Evolutionary conservation across 139 green algal genomes (phyloP).

Genomic region (Axilococcus clingmanii): DNA sequence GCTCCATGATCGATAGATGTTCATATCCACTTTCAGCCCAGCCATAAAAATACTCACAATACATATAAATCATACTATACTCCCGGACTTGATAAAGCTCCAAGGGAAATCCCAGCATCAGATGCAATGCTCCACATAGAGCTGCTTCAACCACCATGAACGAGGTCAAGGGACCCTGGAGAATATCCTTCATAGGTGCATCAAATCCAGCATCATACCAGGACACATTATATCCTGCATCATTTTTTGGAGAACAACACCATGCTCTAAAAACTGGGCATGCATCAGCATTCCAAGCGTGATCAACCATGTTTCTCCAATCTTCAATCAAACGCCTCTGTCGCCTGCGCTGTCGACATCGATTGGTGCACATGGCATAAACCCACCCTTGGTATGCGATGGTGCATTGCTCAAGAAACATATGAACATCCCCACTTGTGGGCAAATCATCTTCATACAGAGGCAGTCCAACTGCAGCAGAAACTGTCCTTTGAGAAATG

Average conservation of each 20-base stretch:
- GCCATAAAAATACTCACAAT: slow-evolving; percentile 35
- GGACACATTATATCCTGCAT: slow-evolving; percentile 20
- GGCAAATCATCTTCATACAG: background rate
- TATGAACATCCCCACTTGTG: slow-evolving; percentile 22
- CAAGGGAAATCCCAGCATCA: slow-evolving; percentile 72
- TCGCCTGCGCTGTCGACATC: slow-evolving; percentile 48
- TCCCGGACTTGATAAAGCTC: slow-evolving; percentile 66
- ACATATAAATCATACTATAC: slow-evolving; percentile 66
- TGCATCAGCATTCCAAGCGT: slow-evolving; percentile 55
- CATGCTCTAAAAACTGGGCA: slow-evolving; percentile 16
- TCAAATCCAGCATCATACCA: slow-evolving; percentile 11
- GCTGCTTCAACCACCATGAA: slow-evolving; percentile 63
- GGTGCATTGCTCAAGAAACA: slow-evolving; percentile 62
- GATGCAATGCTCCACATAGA: slow-evolving; percentile 42
- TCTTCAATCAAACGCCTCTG: slow-evolving; percentile 59
- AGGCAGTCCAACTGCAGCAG: slow-evolving; percentile 14
- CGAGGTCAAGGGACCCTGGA: slow-evolving; percentile 39
- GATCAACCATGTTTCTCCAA: slow-evolving; percentile 65
- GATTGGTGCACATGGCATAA: slow-evolving; percentile 65
- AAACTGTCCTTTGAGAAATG: slow-evolving; percentile 34
- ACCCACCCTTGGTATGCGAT: slow-evolving; percentile 58
- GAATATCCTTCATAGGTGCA: background rate
- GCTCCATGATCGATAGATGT: background rate
- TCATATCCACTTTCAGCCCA: slow-evolving; percentile 2
- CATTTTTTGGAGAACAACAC: too few species aligned